These are phyloP conservation scores for Fusarium sp. DNA, from an alignment of 2,329 filamentous ascomycete genomes.

Conservation along the genomic window DNA sequence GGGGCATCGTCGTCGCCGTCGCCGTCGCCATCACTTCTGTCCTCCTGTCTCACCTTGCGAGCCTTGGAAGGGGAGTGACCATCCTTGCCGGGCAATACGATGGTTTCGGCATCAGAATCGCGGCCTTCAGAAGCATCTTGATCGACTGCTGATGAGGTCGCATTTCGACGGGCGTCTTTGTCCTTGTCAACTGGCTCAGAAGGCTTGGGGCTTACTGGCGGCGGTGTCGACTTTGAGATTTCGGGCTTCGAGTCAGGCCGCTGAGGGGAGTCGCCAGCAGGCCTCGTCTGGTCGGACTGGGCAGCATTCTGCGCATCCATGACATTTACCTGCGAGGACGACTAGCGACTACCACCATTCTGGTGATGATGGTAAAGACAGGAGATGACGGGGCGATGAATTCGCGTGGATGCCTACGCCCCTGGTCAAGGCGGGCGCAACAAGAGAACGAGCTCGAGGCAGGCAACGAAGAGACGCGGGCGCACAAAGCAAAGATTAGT, in stretches of 20 bases:
- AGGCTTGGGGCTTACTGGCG: slow-evolving; percentile 47
- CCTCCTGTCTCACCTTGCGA: slow-evolving; percentile 76
- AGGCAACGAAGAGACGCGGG: slow-evolving; percentile 27
- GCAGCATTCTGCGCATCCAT: slow-evolving; percentile 79
- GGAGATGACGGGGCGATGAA: slow-evolving; percentile 46
- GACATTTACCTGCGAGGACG: slow-evolving; percentile 71
- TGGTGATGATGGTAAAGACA: slow-evolving; percentile 57
- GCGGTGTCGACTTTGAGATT: slow-evolving; percentile 43
- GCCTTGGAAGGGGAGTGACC: slow-evolving; percentile 75
- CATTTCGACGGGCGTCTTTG: slow-evolving; percentile 52
- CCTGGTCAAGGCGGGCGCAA: slow-evolving; percentile 30
- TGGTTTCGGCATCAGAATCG: slow-evolving; percentile 81
- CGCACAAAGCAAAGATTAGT: slow-evolving; percentile 25
- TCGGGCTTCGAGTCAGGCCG: slow-evolving; percentile 53
- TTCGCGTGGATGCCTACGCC: slow-evolving; percentile 46
- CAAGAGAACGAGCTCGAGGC: slow-evolving; percentile 21
- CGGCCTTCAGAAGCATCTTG: slow-evolving; percentile 65
- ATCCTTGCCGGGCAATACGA: slow-evolving; percentile 76
- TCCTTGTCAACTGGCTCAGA: slow-evolving; percentile 37
- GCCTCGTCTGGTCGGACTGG: slow-evolving; percentile 74
- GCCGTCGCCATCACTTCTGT: slow-evolving; percentile 65
- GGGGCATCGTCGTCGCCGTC: slow-evolving; percentile 54
- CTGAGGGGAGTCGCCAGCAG: slow-evolving; percentile 67
- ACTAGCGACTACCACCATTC: slow-evolving; percentile 71
- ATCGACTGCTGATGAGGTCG: slow-evolving; percentile 48